These are phyloP conservation scores for Pleurotus tuoliensis DNA, from an alignment of 768 basidiomycete genomes.

Conservation along the genomic window DNA sequence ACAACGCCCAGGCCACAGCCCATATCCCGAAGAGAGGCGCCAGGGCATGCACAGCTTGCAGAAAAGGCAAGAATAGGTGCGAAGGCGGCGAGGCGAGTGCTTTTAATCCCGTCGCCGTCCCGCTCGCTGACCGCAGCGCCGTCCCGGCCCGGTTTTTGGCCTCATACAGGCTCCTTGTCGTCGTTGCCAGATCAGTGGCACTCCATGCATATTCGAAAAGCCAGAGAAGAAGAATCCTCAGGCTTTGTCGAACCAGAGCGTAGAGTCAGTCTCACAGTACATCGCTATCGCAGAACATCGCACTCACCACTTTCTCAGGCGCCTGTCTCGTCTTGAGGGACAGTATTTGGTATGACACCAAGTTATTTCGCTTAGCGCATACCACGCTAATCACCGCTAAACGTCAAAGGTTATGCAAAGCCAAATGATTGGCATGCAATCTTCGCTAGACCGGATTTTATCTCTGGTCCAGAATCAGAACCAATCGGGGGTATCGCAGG, in stretches of 20 bases:
- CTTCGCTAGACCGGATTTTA: conserved; percentile 80
- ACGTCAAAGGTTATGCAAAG: conserved; percentile 75
- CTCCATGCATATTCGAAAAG: conserved; percentile 83
- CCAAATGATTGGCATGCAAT: conserved; percentile 94
- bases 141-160: conserved; percentile 72
- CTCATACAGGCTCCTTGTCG: conserved; percentile 77
- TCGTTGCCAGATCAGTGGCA: conserved; percentile 81
- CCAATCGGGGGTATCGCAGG: conserved; percentile 8
- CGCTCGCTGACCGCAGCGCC: conserved; percentile 59
- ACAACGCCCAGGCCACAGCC: conserved; percentile 28
- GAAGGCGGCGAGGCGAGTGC: conserved; percentile 74
- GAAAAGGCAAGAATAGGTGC: conserved; percentile 90
- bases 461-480: conserved; percentile 52
- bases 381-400: neutral
- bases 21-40: conserved; percentile 90
- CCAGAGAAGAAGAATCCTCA: conserved; percentile 81
- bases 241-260: conserved; percentile 55
- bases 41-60: conserved; percentile 82
- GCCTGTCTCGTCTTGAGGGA: conserved; percentile 79
- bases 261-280: conserved; percentile 54
- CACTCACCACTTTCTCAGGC: conserved; percentile 40
- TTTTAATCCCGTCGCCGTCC: conserved; percentile 32
- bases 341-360: conserved; percentile 66
- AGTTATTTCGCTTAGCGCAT: neutral
- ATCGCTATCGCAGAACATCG: conserved; percentile 1